Evolutionary conservation across 2,329 filamentous ascomycete genomes (phyloP), one percentile per base, ranked within the genome.

Genomic region (Curvularia spicifera): DNA sequence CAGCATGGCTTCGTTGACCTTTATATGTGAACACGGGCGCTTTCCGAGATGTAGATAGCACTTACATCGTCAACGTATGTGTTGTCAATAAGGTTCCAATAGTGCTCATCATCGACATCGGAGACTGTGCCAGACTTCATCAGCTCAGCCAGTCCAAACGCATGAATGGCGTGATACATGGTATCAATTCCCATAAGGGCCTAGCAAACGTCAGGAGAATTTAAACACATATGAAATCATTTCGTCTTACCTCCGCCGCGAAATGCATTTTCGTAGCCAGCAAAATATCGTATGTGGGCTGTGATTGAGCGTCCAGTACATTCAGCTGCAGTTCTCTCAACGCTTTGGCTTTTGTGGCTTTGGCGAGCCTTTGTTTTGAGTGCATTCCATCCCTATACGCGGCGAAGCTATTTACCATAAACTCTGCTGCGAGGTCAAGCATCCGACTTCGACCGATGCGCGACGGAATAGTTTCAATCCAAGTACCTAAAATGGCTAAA

Each of bases 41-140:
- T 3, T 4, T 18, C 9, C 8, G 44, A 15, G 15, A 29, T 29
- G 10, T 12, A 29, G 18, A 20, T 59, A 26, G 26, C 26, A 63
- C 67, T 61, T 49, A 74, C 72, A 35, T 75, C 72, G n/a, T 75
- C 72, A 7, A 70, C 62, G 22, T 75, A 75, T 2, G 71, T 70
- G 42, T 71, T 70, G 22, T 75, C 71, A n/a, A 75, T 60, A 2
- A 74, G 53, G 46, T 66, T 68, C 67, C 68, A 75, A 45, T 62
- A 71, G 45, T 73, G 66, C 20, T 72, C 66, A 12, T 69, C 61
- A 47, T 74, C 72, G 4, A 68, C 49, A 9, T 60, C 64, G 9
- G 61, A 58, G 15, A 68, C 56, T 1, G 37, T 22, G 3, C 72
- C 71, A 18, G 57, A 22, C 47, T 68, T 72, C 29, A 74, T 62